Base-by-base conservation (phyloP, 257 asterid genomes). In the Salvia splendens region DNA sequence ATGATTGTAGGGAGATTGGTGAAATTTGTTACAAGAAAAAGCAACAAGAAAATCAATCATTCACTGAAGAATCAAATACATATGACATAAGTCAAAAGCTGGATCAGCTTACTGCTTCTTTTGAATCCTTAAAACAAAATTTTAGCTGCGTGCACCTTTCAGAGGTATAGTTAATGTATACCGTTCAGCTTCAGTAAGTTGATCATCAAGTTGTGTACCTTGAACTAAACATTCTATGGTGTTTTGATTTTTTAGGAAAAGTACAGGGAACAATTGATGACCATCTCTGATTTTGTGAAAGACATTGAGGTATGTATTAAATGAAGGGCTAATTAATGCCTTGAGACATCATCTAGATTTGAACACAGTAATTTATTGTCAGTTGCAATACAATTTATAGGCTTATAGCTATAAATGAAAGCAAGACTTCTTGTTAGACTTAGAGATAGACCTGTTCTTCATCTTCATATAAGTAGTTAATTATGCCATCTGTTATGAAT, bases 291-390 rank as follows among this genome's bases (percentile, higher is more conserved):
- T 57, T 78, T 82, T 80, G 85, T 80, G 75, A 83, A 76, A 69
- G 89, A 85, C 66, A 75, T 88, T 52, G 84, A 93, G 99, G 99
- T 93, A 85, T 49, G 32, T 11, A 12, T 4, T 41, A 55, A 65
- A 61, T 49, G 17, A 69, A 20, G 50, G 9, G 8, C 38, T 2
- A 17, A 65, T 65, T 40, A 65, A 65, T 80, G 50, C 24, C 69
- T 69, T 46, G 59, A 64, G 53, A 8, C 48, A 73, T 70, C 48
- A 33, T 33, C 38, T 33, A 33, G 5, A 33, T 33, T 33, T 24
- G 30, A 24, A 24, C 3, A 24, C 30, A 24, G 30, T 24, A 24
- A 24, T 2, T 24, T 24, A 24, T 24, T 24, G 30, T 24, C 30
- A 24, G 30, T 24, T 24, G 30, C 30, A 24, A 2, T 0, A 24